phyloP scores from a whole-genome alignment of 257 asterid species.

The Primulina tabacum region DNA sequence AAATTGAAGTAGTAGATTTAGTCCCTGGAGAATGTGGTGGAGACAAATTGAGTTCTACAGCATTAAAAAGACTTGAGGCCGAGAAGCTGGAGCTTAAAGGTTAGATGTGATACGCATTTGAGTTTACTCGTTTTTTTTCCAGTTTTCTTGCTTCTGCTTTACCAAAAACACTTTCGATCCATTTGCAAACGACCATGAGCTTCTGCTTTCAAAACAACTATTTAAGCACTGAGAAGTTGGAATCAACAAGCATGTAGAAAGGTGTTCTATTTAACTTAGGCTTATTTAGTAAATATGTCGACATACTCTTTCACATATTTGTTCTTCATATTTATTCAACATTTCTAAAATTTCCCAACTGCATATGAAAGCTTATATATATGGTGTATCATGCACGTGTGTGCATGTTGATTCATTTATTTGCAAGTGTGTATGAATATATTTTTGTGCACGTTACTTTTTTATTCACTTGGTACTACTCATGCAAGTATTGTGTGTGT shows the following conservation, averaged over 20 bases:
- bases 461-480: too few species aligned
- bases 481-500: too few species aligned
- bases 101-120: slow-evolving; percentile 18
- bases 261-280: neutral
- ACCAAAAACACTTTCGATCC: too few species aligned
- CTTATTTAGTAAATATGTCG: neutral
- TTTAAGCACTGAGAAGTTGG: neutral
- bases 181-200: neutral
- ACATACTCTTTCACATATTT: neutral
- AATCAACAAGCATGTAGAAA: neutral
- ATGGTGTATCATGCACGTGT: too few species aligned
- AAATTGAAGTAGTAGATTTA: slow-evolving; percentile 83
- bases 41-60: slow-evolving; percentile 73
- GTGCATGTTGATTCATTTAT: too few species aligned
- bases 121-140: neutral
- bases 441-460: too few species aligned
- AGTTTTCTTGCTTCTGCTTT: neutral
- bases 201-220: neutral
- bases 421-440: too few species aligned
- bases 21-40: slow-evolving; percentile 66
- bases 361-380: neutral
- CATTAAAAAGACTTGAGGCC: slow-evolving; percentile 69
- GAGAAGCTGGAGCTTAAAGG: slow-evolving; percentile 39
- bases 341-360: neutral
- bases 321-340: neutral